A percentile compares a stretch with the other conserved stretches of the same genome.
These are phyloP conservation scores for Solanum appendiculatum DNA, from an alignment of 257 asterid genomes.

Conservation along the genomic window DNA sequence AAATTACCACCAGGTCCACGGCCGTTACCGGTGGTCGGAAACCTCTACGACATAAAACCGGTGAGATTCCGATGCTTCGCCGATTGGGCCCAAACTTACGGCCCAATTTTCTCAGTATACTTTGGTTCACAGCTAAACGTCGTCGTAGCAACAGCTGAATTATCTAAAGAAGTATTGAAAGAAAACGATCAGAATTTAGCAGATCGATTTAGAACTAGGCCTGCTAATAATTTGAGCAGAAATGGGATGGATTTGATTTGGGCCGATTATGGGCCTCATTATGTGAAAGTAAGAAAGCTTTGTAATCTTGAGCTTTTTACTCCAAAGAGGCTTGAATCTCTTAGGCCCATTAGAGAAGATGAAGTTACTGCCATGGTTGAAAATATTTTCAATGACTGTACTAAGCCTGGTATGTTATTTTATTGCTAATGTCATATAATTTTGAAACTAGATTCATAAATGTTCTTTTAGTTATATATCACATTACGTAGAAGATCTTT, in stretches of 20 bases:
- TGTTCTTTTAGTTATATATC: background rate
- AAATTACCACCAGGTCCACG: conserved; percentile 32
- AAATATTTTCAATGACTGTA: conserved; percentile 43
- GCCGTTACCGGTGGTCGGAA: conserved; percentile 26
- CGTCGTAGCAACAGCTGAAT: conserved; percentile 20
- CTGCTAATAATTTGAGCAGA: conserved; percentile 43
- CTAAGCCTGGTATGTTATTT: conserved; percentile 39
- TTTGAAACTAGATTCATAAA: background rate
- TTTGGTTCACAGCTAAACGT: conserved; percentile 25
- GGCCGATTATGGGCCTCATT: conserved; percentile 90
- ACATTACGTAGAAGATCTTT: too few species aligned
- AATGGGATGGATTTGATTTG: conserved; percentile 77
- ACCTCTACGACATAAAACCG: conserved; percentile 22
- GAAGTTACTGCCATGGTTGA: conserved; percentile 83
- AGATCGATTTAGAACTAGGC: conserved; percentile 17
- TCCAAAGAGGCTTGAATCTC: conserved; percentile 54
- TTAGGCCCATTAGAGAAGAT: conserved; percentile 75
- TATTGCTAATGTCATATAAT: background rate
- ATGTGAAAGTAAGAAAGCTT: conserved; percentile 73
- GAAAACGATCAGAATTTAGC: conserved; percentile 29
- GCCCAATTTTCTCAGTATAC: conserved; percentile 27
- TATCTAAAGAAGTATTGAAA: conserved; percentile 25
- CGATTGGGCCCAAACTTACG: conserved; percentile 21
- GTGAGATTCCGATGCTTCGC: conserved; percentile 24
- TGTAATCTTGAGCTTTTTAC: conserved; percentile 83